Evolutionary conservation across 2,329 filamentous ascomycete genomes (phyloP), one percentile per base, ranked within the genome.

Genomic region (Cyclaneusma minus): DNA sequence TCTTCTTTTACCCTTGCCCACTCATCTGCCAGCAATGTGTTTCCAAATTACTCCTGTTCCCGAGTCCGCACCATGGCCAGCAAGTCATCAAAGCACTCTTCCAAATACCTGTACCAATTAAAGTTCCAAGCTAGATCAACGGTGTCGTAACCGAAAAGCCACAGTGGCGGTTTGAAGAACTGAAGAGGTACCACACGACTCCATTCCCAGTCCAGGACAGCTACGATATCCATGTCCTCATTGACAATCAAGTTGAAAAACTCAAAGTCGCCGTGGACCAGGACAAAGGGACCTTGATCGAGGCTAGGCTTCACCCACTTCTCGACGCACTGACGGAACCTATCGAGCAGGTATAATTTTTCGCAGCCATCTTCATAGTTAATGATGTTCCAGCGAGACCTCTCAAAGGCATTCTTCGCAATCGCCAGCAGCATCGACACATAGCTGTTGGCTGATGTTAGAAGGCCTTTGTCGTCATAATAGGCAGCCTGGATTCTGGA

Each of bases 181-280:
- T 43, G 37, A 8, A 12, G 30, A 24, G 40, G 36, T 12, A 43
- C 37, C 19, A 44, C 29, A 12, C 35, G 37, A 32, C 37, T 41
- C 42, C 38, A 44, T 32, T 45, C 38, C 39, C 38, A 43, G 25
- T 43, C 36, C 15, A 43, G 27, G 27, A 43, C 33, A 16, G 35
- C 35, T 29, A 35, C 24, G 15, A 44, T 36, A 9, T 35, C 23
- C 30, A 31, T 43, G 19, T 32, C 25, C 13, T 36, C 32, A 23
- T 35, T 22, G 7, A 36, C 16, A 13, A 36, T 22, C 13, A 36
- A 29, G 25, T 46, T 43, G 9, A 32, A 35, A 8, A 30, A 27
- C 12, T 32, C 24, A 3, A 46, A 22, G 27, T 43, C 40, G 3
- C 42, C 41, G 30, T 46, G 41, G 10, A 35, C 32, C 14, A 46